Evolutionary conservation across 2,329 filamentous ascomycete genomes (phyloP).

Genomic region (Aspergillus sojae): DNA sequence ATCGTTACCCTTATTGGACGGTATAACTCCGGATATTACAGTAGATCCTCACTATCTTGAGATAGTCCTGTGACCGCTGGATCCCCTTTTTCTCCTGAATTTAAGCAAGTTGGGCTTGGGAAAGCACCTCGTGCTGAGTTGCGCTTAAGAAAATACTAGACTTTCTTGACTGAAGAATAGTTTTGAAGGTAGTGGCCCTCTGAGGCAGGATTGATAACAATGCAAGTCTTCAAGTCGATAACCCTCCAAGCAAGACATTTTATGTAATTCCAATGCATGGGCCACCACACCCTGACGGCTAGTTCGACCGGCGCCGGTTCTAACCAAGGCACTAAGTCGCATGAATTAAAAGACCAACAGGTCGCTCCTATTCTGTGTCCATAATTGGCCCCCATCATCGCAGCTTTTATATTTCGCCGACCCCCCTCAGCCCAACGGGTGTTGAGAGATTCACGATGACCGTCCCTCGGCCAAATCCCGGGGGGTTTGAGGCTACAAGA

Average conservation of each 20-base stretch:
- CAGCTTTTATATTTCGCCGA: neutral
- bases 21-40: neutral
- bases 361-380: neutral
- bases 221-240: neutral
- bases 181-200: neutral
- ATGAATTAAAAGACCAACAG: neutral
- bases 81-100: neutral
- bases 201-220: neutral
- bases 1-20: neutral
- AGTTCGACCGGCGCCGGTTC: neutral
- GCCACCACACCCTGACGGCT: neutral
- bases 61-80: no score
- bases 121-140: neutral
- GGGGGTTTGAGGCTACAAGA: neutral
- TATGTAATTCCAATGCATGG: neutral
- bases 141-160: neutral
- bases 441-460: neutral
- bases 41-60: neutral
- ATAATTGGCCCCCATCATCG: neutral
- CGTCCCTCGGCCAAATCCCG: neutral
- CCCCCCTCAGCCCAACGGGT: neutral
- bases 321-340: neutral
- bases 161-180: neutral
- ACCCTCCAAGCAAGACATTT: neutral
- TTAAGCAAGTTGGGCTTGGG: neutral